These are phyloP conservation scores for Isatis tinctoria DNA, from an alignment of 345 rosid genomes.

Conservation along the genomic window DNA sequence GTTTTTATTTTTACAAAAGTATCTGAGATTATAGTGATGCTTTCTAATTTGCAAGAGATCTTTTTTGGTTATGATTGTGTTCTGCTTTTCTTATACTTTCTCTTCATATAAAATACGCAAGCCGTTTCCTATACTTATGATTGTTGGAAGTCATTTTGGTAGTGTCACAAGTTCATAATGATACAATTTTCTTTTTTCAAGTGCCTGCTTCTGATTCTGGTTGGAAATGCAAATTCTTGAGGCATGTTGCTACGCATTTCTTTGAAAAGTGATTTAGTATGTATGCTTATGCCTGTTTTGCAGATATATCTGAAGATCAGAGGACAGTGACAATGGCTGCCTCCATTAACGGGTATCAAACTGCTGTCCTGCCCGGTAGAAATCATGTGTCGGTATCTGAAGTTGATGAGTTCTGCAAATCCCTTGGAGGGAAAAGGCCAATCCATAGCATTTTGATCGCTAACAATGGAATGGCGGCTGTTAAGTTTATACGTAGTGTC, in stretches of 20 bases:
- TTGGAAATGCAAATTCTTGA: neutral
- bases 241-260: neutral
- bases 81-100: neutral
- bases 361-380: conserved; percentile 49
- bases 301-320: conserved; percentile 61
- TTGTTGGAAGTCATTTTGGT: neutral
- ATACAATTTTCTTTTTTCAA: neutral
- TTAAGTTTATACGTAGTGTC: conserved; percentile 91
- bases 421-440: conserved; percentile 83
- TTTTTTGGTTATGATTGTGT: conserved; percentile 2
- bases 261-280: neutral
- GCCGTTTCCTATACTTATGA: no score
- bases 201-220: neutral
- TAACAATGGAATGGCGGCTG: conserved; percentile 99
- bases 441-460: conserved; percentile 91
- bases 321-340: conserved; percentile 46
- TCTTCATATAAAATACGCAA: neutral
- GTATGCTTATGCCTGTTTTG: conserved; percentile 13
- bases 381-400: conserved; percentile 54
- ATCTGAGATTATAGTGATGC: neutral
- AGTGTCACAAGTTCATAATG: neutral
- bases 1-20: neutral
- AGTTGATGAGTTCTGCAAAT: conserved; percentile 76
- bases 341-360: conserved; percentile 48
- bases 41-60: conserved; percentile 5